Percentiles rank a stretch among this genome's conserved stretches.
These are phyloP conservation scores for Lanmaoa pseudosensibilis DNA, from an alignment of 768 basidiomycete genomes.

Conservation along the genomic window DNA sequence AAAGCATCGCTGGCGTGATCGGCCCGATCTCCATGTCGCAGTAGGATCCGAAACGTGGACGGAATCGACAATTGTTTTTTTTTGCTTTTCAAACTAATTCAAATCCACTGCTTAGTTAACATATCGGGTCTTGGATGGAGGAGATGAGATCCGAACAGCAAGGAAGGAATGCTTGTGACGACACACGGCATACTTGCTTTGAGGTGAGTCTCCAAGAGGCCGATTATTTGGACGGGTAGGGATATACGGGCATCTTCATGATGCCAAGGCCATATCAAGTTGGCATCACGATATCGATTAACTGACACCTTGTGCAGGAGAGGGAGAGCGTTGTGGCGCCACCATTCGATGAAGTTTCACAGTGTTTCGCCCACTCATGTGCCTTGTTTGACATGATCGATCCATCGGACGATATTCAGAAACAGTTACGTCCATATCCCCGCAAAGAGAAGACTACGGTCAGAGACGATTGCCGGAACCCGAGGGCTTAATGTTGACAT, in stretches of 20 bases:
- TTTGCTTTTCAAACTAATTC: neutral
- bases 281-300: neutral
- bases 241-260: neutral
- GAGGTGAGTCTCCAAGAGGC: neutral
- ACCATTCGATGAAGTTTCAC: neutral
- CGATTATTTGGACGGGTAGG: no score
- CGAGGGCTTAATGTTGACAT: neutral
- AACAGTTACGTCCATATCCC: no score
- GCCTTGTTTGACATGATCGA: neutral
- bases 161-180: neutral
- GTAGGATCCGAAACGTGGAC: conserved; percentile 3
- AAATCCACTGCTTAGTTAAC: neutral
- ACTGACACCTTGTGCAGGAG: no score
- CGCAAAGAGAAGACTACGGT: neutral
- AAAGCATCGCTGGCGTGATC: neutral
- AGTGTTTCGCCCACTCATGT: neutral
- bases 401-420: neutral
- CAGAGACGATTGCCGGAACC: neutral
- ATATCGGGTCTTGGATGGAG: neutral
- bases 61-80: neutral
- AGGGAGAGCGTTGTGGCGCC: neutral
- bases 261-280: neutral
- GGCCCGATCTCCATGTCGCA: neutral
- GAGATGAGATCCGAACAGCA: neutral
- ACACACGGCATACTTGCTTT: neutral